Percentiles rank a stretch among this genome's conserved stretches.
These are phyloP conservation scores for Whalleya microplaca DNA, from an alignment of 2,329 filamentous ascomycete species.

Conservation along the genomic window DNA sequence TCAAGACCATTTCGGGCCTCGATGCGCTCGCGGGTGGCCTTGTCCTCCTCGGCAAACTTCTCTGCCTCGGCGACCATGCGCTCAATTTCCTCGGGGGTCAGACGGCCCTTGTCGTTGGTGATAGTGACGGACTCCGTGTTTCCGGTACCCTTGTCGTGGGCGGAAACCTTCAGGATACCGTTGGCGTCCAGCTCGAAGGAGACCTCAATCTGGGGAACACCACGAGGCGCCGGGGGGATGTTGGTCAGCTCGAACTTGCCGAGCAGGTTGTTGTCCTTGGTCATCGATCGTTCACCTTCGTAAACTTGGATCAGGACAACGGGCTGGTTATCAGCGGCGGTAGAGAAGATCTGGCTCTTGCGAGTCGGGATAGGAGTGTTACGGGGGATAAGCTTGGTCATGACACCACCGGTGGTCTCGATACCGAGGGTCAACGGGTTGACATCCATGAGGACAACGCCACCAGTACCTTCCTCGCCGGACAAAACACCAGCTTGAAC, in stretches of 20 bases:
- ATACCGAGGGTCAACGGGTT: constrained; percentile 97
- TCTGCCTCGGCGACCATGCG: constrained; percentile 99
- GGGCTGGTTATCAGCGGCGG: constrained; percentile 94
- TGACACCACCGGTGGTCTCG: constrained; percentile 95
- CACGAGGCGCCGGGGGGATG: constrained; percentile 92
- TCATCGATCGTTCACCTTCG: constrained; percentile 92
- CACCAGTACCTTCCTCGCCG: constrained; percentile 79
- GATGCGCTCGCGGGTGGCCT: constrained; percentile 95
- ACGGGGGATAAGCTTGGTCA: constrained; percentile 94
- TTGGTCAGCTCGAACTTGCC: constrained; percentile 98
- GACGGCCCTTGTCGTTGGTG: constrained; percentile 98
- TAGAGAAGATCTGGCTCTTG: constrained; percentile 98
- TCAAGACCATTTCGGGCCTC: constrained; percentile 95
- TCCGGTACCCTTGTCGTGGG: constrained; percentile 96
- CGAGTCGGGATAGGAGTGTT: constrained; percentile 94
- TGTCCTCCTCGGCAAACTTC: constrained; percentile 99
- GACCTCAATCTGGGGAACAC: constrained; percentile 97
- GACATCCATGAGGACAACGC: constrained; percentile 93
- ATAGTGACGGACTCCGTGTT: constrained; percentile 98
- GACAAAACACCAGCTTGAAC: constrained; percentile 96
- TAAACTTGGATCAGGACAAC: constrained; percentile 94
- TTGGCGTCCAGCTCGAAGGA: constrained; percentile 98
- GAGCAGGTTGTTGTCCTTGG: constrained; percentile 95
- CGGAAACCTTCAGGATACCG: constrained; percentile 95
- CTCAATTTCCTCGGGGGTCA: constrained; percentile 95